Conservation (phyloP, 169 alveolate species). For the Cryptosporidium andersoni region DNA sequence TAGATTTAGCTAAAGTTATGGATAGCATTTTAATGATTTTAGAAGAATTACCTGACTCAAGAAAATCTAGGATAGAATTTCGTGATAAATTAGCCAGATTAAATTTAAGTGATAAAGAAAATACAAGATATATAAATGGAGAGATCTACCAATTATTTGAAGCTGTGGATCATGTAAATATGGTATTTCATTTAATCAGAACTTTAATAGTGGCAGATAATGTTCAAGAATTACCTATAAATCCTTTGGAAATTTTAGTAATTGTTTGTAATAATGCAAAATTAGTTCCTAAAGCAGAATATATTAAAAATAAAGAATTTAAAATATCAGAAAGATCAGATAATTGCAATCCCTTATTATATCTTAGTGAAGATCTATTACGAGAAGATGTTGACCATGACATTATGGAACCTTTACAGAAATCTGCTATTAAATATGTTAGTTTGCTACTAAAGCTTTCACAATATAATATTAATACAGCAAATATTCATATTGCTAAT, state of each 20-base stretch:
- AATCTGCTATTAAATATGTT: slow-evolving; percentile 21
- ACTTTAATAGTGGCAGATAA: slow-evolving; percentile 4
- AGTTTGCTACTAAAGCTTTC: slow-evolving; percentile 15
- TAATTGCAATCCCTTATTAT: slow-evolving; percentile 37
- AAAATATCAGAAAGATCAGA: not conserved
- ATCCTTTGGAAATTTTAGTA: slow-evolving; percentile 46
- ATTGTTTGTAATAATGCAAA: slow-evolving; percentile 59
- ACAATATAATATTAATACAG: slow-evolving; percentile 23
- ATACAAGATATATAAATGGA: not conserved
- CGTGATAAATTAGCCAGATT: not conserved
- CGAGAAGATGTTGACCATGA: slow-evolving; percentile 40
- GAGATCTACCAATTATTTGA: slow-evolving; percentile 36
- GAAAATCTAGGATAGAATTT: slow-evolving; percentile 39
- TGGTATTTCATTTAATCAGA: slow-evolving; percentile 20
- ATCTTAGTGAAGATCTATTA: slow-evolving; percentile 12
- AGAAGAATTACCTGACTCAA: slow-evolving; percentile 41
- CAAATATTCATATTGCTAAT: slow-evolving; percentile 37
- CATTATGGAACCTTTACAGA: slow-evolving; percentile 56
- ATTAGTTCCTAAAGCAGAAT: slow-evolving; percentile 6
- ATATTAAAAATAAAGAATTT: not conserved
- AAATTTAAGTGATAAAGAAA: not conserved
- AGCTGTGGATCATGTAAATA: slow-evolving; percentile 41
- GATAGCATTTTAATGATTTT: slow-evolving; percentile 20
- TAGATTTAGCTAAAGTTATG: slow-evolving; percentile 16
- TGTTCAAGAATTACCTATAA: slow-evolving; percentile 25